Conservation (phyloP, 2,329 filamentous ascomycete species). For the Pseudogymnoascus pannorum region DNA sequence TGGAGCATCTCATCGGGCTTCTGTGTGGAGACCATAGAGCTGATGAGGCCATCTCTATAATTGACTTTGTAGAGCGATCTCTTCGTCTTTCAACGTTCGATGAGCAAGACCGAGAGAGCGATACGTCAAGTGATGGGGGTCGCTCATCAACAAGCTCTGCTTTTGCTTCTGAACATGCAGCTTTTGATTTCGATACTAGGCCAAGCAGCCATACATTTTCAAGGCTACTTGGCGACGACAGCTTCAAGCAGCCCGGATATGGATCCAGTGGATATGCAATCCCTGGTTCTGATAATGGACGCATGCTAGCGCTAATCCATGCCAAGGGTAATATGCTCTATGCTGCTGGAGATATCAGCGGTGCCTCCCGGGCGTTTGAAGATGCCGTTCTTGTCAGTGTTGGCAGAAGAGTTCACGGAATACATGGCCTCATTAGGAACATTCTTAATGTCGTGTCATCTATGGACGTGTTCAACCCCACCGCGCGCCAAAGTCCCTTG, state of each 20-base stretch:
- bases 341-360: constrained; percentile 70
- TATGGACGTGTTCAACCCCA: constrained; percentile 9
- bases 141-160: constrained; percentile 23
- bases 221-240: constrained; percentile 17
- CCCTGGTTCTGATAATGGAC: constrained; percentile 78
- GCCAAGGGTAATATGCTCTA: constrained; percentile 99
- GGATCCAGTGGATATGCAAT: constrained; percentile 80
- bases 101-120: constrained; percentile 49
- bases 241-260: constrained; percentile 39
- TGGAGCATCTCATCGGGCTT: constrained; percentile 86
- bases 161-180: constrained; percentile 22
- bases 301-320: constrained; percentile 88
- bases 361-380: constrained; percentile 84
- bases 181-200: constrained; percentile 23
- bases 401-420: constrained; percentile 60
- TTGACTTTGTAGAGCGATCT: constrained; percentile 73
- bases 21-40: constrained; percentile 75
- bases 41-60: constrained; percentile 78
- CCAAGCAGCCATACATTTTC: constrained; percentile 16
- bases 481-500: not conserved
- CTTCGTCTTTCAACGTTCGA: constrained; percentile 46
- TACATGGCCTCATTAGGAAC: constrained; percentile 69
- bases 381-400: constrained; percentile 87
- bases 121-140: constrained; percentile 47
- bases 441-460: constrained; percentile 63